These are phyloP conservation scores for Alisma plantagoaquatica DNA, from an alignment of 106 monocot genomes.

Conservation along the genomic window DNA sequence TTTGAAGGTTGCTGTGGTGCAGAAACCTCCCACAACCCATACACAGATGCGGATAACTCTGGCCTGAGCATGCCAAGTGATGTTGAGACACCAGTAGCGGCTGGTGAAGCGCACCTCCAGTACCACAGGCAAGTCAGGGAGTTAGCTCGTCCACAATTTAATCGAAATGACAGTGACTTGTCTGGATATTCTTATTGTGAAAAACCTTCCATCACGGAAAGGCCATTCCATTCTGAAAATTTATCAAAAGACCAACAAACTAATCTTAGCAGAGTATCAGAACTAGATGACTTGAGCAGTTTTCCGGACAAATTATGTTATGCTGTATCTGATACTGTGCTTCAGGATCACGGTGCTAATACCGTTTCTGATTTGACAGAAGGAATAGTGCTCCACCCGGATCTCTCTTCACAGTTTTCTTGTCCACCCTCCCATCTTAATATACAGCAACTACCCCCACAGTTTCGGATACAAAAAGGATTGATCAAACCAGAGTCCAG, in stretches of 20 bases:
- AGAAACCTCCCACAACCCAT: constrained; percentile 11
- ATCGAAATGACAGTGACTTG: constrained; percentile 21
- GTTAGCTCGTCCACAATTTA: constrained; percentile 13
- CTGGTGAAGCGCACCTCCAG: constrained; percentile 12
- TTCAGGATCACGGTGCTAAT: constrained; percentile 24
- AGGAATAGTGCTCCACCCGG: constrained; percentile 1
- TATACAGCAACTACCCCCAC: too few relatives aligned
- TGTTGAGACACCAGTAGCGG: constrained; percentile 12
- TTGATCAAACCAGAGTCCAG: too few relatives aligned
- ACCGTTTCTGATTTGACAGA: constrained; percentile 9
- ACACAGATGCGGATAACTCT: constrained; percentile 8
- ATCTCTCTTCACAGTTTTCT: too few relatives aligned
- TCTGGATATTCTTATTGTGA: constrained; percentile 19
- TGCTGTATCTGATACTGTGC: constrained; percentile 59
- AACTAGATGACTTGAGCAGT: constrained; percentile 25
- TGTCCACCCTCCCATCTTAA: constrained; percentile 24
- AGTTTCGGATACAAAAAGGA: too few relatives aligned
- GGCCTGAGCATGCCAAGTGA: constrained; percentile 10
- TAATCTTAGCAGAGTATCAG: constrained; percentile 8
- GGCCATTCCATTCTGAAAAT: constrained; percentile 40
- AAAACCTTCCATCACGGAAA: constrained; percentile 18
- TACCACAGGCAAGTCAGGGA: constrained; percentile 17
- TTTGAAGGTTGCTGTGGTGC: constrained; percentile 22
- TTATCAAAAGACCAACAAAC: constrained; percentile 17
- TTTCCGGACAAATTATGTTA: constrained; percentile 35